These are phyloP conservation scores for Candolleomyces eurysporus DNA, from an alignment of 768 basidiomycete genomes.

Conservation along the genomic window DNA sequence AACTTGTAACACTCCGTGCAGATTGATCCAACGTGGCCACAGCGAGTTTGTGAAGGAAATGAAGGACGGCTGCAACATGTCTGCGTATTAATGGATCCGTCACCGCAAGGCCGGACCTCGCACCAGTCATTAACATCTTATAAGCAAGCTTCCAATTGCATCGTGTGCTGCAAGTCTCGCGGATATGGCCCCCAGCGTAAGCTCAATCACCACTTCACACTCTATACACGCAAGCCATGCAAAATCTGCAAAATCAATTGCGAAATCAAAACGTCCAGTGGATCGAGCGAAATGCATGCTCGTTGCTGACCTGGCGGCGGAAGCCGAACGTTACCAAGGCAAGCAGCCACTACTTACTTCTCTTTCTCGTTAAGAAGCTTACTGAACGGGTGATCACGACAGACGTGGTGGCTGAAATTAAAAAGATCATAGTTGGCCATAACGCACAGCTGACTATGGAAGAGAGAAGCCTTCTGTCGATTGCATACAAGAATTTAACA, in stretches of 20 bases:
- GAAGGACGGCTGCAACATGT: not conserved
- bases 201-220: not conserved
- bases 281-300: constrained; percentile 41
- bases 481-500: constrained; percentile 90
- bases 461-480: constrained; percentile 85
- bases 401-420: constrained; percentile 82
- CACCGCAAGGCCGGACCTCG: not conserved
- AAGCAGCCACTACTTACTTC: constrained; percentile 6
- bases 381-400: not conserved
- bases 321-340: constrained; percentile 91
- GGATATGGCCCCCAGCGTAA: constrained; percentile 14
- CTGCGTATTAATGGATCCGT: not conserved
- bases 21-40: not conserved
- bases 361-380: not conserved
- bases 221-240: not conserved
- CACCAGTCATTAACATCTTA: not conserved
- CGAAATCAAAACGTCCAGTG: not conserved
- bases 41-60: constrained; percentile 2
- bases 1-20: not conserved
- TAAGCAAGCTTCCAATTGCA: not conserved
- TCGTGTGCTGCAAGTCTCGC: not conserved
- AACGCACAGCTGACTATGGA: constrained; percentile 74
- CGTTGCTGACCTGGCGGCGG: constrained; percentile 82
- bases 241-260: not conserved
- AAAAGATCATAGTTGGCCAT: constrained; percentile 64